phyloP scores from a whole-genome alignment of 345 rosid genomes.

The Citrus trifoliata region DNA sequence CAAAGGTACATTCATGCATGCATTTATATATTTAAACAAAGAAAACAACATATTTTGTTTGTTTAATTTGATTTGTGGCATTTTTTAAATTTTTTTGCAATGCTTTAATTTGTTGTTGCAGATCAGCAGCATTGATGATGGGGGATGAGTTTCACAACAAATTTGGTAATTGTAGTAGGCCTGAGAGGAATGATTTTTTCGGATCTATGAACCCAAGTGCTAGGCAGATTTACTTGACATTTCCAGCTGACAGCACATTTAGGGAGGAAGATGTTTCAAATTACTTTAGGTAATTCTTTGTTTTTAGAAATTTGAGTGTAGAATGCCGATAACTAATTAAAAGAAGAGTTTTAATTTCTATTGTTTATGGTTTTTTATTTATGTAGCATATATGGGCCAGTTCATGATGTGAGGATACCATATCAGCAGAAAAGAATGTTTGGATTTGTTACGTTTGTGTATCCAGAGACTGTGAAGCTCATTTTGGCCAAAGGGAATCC shows the following conservation, averaged over 20 bases:
- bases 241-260: conserved; percentile 81
- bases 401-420: conserved; percentile 80
- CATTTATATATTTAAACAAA: background rate
- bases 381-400: conserved; percentile 61
- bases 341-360: background rate
- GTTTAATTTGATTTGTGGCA: background rate
- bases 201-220: conserved; percentile 51
- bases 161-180: conserved; percentile 43
- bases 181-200: conserved; percentile 53
- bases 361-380: conserved; percentile 9
- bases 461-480: conserved; percentile 72
- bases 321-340: background rate
- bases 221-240: conserved; percentile 78
- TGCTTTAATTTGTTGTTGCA: conserved; percentile 4
- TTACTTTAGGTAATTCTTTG: conserved; percentile 54
- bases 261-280: conserved; percentile 82
- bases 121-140: conserved; percentile 55
- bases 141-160: conserved; percentile 53
- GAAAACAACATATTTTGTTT: background rate
- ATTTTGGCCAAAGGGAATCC: conserved; percentile 75
- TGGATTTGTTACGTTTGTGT: conserved; percentile 68
- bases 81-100: conserved; percentile 2
- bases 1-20: conserved; percentile 32
- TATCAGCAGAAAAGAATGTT: conserved; percentile 82
- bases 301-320: background rate